Percentiles rank a stretch among this genome's conserved stretches.
Evolutionary conservation across 2,329 filamentous ascomycete species (phyloP).

Genomic region (Aspergillus melleus): DNA sequence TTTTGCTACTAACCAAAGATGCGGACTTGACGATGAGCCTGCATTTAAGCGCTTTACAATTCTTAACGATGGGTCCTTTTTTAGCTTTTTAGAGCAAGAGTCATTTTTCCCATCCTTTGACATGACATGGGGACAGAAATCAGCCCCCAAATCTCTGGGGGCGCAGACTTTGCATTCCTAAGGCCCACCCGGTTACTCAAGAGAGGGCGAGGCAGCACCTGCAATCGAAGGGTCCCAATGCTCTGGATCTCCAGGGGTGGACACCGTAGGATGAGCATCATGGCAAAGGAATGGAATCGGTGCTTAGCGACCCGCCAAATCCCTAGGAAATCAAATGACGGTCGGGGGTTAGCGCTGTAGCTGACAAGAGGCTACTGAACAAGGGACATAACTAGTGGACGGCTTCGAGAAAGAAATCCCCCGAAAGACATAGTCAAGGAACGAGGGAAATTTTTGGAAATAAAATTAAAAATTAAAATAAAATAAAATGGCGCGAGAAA

Average conservation of each 20-base stretch:
- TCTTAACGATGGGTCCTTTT: slow-evolving; percentile 25
- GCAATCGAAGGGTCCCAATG: slow-evolving; percentile 21
- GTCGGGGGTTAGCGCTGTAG: slow-evolving; percentile 24
- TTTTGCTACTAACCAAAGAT: slow-evolving; percentile 24
- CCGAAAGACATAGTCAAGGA: background rate
- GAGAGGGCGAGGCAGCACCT: slow-evolving; percentile 16
- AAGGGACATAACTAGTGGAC: slow-evolving; percentile 6
- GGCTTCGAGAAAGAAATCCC: background rate
- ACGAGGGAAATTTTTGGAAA: background rate
- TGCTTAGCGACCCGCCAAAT: slow-evolving; percentile 16
- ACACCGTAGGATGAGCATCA: slow-evolving; percentile 17
- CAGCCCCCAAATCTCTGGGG: slow-evolving; percentile 34
- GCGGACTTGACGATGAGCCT: slow-evolving; percentile 33
- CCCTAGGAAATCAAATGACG: slow-evolving; percentile 17
- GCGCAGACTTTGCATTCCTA: slow-evolving; percentile 30
- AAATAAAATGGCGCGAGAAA: slow-evolving; percentile 9
- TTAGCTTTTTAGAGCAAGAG: slow-evolving; percentile 13
- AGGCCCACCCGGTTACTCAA: slow-evolving; percentile 22
- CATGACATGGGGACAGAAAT: slow-evolving; percentile 23
- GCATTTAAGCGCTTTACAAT: slow-evolving; percentile 39
- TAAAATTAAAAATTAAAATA: background rate
- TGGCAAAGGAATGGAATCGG: slow-evolving; percentile 13
- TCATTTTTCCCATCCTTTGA: slow-evolving; percentile 13
- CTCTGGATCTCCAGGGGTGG: slow-evolving; percentile 24
- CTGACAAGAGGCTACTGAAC: slow-evolving; percentile 8